Conservation (phyloP, 78 protist genomes). For the Dictyostelium discoideum region DNA sequence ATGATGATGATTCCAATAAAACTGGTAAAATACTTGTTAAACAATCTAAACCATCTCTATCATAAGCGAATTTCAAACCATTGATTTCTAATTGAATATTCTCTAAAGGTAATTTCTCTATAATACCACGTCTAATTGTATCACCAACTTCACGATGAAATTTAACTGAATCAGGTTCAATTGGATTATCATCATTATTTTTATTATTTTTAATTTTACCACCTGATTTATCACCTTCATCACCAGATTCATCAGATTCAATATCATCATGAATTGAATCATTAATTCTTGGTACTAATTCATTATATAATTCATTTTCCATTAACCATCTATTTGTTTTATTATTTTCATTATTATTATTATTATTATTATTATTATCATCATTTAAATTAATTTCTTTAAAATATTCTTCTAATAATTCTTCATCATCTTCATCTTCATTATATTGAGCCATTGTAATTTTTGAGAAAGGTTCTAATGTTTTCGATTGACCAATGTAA, state of each 20-base stretch:
- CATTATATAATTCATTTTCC: slow-evolving; percentile 2
- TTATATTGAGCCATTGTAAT: slow-evolving; percentile 6
- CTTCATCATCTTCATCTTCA: slow-evolving; percentile 33
- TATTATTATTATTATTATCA: neutral
- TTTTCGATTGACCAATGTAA: neutral
- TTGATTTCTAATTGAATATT: slow-evolving; percentile 85
- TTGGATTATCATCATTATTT: neutral
- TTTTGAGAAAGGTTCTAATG: slow-evolving; percentile 43
- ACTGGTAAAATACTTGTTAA: neutral
- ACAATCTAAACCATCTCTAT: slow-evolving; percentile 79
- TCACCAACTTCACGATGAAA: slow-evolving; percentile 57
- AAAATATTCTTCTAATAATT: neutral
- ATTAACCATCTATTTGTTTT: slow-evolving; percentile 20
- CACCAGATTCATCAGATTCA: neutral
- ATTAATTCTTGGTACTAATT: neutral
- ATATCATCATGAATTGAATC: neutral
- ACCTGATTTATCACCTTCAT: neutral
- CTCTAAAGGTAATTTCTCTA: slow-evolving; percentile 43
- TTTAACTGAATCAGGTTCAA: slow-evolving; percentile 25
- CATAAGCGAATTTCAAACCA: slow-evolving; percentile 85
- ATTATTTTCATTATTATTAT: neutral
- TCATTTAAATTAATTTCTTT: neutral
- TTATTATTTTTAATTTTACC: neutral
- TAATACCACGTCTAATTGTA: slow-evolving; percentile 54
- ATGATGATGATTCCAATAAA: slow-evolving; percentile 1